Conservation (phyloP, 2,329 filamentous ascomycete genomes). For the Fusarium torulosum region DNA sequence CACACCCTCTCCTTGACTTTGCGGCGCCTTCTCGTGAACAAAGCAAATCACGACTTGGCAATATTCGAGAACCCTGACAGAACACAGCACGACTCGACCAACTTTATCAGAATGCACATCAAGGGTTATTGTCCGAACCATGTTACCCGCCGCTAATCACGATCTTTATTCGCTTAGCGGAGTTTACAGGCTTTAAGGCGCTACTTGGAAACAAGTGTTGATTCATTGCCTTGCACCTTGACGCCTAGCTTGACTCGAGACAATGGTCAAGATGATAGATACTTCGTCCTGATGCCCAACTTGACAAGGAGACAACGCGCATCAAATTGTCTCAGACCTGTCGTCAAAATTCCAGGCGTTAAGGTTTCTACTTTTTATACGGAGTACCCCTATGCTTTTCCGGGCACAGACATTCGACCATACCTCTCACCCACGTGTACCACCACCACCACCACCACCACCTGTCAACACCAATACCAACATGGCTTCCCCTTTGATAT, state of each 20-base stretch:
- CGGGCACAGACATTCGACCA: slow-evolving; percentile 12
- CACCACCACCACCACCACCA: slow-evolving; percentile 20
- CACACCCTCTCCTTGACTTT: neutral
- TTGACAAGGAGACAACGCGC: slow-evolving; percentile 7
- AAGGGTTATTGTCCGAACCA: slow-evolving; percentile 1
- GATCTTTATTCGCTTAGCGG: slow-evolving; percentile 10
- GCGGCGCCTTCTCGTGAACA: neutral
- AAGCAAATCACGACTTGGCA: neutral
- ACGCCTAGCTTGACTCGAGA: neutral
- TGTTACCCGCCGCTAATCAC: slow-evolving; percentile 27
- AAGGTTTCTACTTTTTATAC: neutral
- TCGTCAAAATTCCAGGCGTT: neutral
- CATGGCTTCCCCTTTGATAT: slow-evolving; percentile 1
- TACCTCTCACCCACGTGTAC: slow-evolving; percentile 13
- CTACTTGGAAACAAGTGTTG: neutral
- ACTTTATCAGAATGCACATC: neutral
- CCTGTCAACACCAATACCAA: slow-evolving; percentile 12
- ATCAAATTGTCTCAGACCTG: slow-evolving; percentile 18
- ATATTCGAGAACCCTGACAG: neutral
- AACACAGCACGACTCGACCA: neutral
- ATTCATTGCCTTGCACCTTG: neutral
- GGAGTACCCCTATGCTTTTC: slow-evolving; percentile 7
- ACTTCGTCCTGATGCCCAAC: neutral
- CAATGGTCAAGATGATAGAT: too few species aligned
- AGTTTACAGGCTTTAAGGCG: slow-evolving; percentile 9